Base-by-base conservation (phyloP, 2,329 filamentous ascomycete species). In the Plenodomus lindquistii region DNA sequence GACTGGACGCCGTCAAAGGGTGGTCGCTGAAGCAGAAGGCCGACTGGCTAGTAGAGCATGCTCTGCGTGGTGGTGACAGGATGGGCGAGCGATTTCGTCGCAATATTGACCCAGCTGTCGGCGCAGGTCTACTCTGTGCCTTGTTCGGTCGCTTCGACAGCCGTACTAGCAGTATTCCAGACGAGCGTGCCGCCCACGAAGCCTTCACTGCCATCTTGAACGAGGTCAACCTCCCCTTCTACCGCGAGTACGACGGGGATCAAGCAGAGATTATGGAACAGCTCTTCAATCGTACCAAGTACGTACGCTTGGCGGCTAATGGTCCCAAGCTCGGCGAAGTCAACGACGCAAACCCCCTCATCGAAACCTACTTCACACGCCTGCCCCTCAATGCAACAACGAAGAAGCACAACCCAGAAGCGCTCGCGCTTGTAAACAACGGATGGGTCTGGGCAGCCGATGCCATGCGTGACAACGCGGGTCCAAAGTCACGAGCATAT, bases 361-460 rank as follows among this genome's bases (percentile, higher is more conserved):
- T 97, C 55, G 94, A 99, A 76, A 81, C 88, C 0, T 99, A 99
- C 76, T 99, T 99, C 73, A 97, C 94, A 0, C 85, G 93, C 21
- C 79, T 99, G 35, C 89, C 92, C 1, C 70, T 82, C 22, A 96
- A 96, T 62, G 84, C 88, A 10, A 84, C 81, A 10, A 96, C 94
- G 0, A 81, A 85, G 52, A 86, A 89, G 64, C 87, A 95, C 65
- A 85, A 85, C 48, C 80, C 85, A 1, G 86, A 87, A 48, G 87
- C 91, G 37, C 80, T 96, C 38, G 89, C 90, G 2, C 76, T 99
- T 42, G 92, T 87, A 35, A 97, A 97, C 74, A 99, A 99, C 67
- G 94, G 94, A 37, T 99, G 94, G 94, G 92, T 99, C 8, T 99
- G 94, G 94, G 93, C 90, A 49, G 93, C 93, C 5, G 95, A 97